Evolutionary conservation across 176 grass and related monocot genomes (phyloP).

Genomic region (Areca catechu): DNA sequence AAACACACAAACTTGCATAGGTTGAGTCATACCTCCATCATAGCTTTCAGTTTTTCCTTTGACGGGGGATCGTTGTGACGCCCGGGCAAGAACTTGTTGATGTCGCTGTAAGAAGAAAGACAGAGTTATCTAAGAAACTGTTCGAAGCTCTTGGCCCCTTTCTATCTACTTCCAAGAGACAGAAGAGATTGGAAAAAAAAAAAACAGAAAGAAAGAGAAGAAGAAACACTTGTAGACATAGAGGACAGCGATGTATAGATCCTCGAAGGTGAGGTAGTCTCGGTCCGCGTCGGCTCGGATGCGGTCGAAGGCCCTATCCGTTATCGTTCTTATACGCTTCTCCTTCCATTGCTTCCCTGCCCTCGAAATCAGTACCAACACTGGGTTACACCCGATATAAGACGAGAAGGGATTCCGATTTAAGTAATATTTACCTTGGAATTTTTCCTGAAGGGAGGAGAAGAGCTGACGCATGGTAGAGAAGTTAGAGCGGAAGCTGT

Average conservation of each 20-base stretch:
- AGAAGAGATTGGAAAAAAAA: background rate
- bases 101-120: slow-evolving; percentile 35
- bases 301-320: slow-evolving; percentile 2
- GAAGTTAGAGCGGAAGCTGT: background rate
- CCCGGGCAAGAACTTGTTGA: slow-evolving; percentile 89
- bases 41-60: slow-evolving; percentile 54
- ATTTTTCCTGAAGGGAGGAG: background rate
- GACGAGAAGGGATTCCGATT: too few species aligned
- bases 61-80: slow-evolving; percentile 85
- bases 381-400: too few species aligned
- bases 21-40: slow-evolving; percentile 42
- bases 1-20: too few species aligned
- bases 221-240: slow-evolving; percentile 73
- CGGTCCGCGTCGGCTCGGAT: background rate
- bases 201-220: background rate
- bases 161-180: background rate
- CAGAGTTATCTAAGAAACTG: too few species aligned
- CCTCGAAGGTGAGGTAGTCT: slow-evolving; percentile 60
- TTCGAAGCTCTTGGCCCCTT: background rate
- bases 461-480: background rate
- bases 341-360: slow-evolving; percentile 7
- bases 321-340: slow-evolving; percentile 5
- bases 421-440: too few species aligned
- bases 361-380: too few species aligned
- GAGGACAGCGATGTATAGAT: slow-evolving; percentile 93